These are phyloP conservation scores for Cyberlindnera xylosilytica DNA, from an alignment of 805 yeast species.

Conservation along the genomic window DNA sequence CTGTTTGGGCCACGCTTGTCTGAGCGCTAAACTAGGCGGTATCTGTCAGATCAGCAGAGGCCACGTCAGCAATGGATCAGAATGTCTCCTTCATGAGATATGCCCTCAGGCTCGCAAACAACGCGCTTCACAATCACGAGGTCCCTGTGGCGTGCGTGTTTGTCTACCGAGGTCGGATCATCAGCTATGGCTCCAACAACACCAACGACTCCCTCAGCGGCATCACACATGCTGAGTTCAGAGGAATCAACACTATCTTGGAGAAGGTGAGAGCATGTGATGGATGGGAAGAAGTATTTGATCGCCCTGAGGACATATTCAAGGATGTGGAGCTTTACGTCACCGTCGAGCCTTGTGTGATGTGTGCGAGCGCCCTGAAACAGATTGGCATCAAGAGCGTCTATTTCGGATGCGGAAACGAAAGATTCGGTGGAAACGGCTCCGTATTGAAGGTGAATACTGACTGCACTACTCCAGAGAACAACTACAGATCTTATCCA, in stretches of 20 bases:
- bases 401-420: slow-evolving; percentile 91
- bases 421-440: slow-evolving; percentile 95
- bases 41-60: no score
- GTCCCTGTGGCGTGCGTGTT: slow-evolving; percentile 86
- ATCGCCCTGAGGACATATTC: slow-evolving; percentile 37
- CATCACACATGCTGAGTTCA: slow-evolving; percentile 88
- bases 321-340: slow-evolving; percentile 71
- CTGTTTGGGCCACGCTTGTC: not conserved
- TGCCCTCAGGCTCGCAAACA: slow-evolving; percentile 55
- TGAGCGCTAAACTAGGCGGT: no score
- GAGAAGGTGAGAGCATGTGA: slow-evolving; percentile 27
- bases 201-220: slow-evolving; percentile 86
- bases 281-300: slow-evolving; percentile 17
- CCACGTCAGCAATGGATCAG: slow-evolving; percentile 5
- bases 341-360: slow-evolving; percentile 96
- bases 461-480: slow-evolving; percentile 34
- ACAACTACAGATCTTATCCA: slow-evolving; percentile 57
- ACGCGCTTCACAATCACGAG: slow-evolving; percentile 64
- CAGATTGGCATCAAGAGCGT: slow-evolving; percentile 75
- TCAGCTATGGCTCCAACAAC: slow-evolving; percentile 79
- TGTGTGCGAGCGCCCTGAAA: slow-evolving; percentile 92
- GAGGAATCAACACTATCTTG: slow-evolving; percentile 62
- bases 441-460: slow-evolving; percentile 64
- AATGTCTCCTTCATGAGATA: slow-evolving; percentile 42
- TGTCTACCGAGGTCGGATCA: slow-evolving; percentile 48